phyloP scores from a whole-genome alignment of 106 monocot species.

The Amphibolis antarctica region DNA sequence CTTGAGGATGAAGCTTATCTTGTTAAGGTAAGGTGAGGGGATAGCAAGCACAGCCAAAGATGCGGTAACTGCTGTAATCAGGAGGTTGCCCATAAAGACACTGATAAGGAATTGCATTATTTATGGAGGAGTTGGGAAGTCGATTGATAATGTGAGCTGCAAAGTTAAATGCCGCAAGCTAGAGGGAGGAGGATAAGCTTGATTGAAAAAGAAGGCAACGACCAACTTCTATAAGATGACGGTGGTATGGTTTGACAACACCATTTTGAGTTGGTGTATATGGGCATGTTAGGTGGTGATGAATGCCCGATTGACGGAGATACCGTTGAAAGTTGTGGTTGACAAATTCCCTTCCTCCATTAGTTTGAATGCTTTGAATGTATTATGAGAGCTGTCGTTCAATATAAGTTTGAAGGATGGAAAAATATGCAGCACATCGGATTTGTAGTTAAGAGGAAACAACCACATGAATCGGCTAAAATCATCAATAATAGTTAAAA shows the following conservation, averaged over 20 bases:
- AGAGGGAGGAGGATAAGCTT: background rate
- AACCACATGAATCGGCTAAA: background rate
- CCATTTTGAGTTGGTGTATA: conserved; percentile 3
- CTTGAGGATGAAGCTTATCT: background rate
- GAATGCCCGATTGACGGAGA: background rate
- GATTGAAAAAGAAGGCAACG: background rate
- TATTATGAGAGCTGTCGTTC: background rate
- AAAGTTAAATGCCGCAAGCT: background rate
- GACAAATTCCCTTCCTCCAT: conserved; percentile 11
- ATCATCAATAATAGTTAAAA: background rate
- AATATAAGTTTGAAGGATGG: background rate
- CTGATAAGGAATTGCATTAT: background rate
- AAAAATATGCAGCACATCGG: background rate
- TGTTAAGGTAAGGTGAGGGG: background rate
- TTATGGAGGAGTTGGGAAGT: background rate
- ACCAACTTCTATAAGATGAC: background rate
- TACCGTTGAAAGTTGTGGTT: background rate
- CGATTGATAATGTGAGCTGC: background rate
- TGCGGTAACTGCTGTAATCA: background rate
- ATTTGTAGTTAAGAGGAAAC: background rate
- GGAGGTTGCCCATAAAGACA: background rate
- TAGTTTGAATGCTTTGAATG: conserved; percentile 5
- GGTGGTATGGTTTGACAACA: background rate
- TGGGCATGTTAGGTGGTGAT: conserved; percentile 6
- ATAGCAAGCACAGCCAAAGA: background rate